Percentiles rank a stretch among this genome's conserved stretches.
Conservation (phyloP, 2,329 filamentous ascomycete genomes). For the Penicillium sp. region DNA sequence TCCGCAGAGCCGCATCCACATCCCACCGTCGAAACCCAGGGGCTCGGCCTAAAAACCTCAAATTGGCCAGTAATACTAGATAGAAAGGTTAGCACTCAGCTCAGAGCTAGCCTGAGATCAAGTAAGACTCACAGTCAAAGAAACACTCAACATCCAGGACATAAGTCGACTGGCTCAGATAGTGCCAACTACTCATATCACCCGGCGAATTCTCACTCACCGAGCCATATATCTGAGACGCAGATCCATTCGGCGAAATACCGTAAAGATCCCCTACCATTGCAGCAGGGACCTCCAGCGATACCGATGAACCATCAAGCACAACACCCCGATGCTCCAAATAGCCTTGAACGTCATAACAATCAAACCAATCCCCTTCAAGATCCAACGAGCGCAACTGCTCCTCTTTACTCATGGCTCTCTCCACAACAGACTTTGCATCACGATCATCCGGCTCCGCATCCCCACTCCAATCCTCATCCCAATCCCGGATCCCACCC, state of each 20-base stretch:
- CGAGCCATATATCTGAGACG: constrained; percentile 12
- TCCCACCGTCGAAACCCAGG: constrained; percentile 34
- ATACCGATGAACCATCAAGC: constrained; percentile 30
- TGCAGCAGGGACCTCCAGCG: constrained; percentile 24
- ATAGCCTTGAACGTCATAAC: constrained; percentile 74
- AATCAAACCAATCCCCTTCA: constrained; percentile 74
- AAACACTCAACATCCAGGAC: constrained; percentile 30
- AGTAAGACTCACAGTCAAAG: constrained; percentile 23
- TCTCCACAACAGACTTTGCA: constrained; percentile 7
- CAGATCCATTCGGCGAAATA: constrained; percentile 8
- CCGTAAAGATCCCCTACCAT: constrained; percentile 14
- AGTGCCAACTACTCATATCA: not conserved
- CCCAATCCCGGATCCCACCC: constrained; percentile 23
- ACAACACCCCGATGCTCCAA: constrained; percentile 44
- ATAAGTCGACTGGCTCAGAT: constrained; percentile 6
- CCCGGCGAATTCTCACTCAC: not conserved
- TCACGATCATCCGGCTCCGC: constrained; percentile 6
- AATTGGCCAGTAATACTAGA: constrained; percentile 25
- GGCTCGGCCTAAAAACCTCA: constrained; percentile 35
- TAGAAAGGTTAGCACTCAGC: not conserved
- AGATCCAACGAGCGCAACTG: constrained; percentile 56
- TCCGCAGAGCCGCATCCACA: constrained; percentile 32
- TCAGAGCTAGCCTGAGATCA: not conserved
- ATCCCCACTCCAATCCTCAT: constrained; percentile 26
- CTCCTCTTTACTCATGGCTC: constrained; percentile 23